Conservation (phyloP, 257 asterid species). For the Lycium barbarum region DNA sequence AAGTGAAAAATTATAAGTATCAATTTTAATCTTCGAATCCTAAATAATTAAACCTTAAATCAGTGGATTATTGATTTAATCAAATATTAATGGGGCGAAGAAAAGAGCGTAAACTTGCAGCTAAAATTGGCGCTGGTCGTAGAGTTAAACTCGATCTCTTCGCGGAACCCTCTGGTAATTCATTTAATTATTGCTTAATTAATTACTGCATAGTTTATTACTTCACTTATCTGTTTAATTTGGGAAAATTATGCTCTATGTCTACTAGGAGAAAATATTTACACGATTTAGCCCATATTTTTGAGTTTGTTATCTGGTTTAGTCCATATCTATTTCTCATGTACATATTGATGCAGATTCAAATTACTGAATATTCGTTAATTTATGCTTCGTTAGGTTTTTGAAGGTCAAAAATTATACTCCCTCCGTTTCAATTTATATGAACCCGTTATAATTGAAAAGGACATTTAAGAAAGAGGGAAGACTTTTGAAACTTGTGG, state of each 20-base stretch:
- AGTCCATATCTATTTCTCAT: neutral
- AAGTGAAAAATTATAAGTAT: no score
- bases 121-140: slow-evolving; percentile 68
- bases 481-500: no score
- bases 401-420: neutral
- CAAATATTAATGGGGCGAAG: slow-evolving; percentile 74
- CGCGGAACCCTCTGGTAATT: slow-evolving; percentile 93
- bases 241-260: no score
- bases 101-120: slow-evolving; percentile 90
- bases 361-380: neutral
- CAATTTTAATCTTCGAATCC: neutral
- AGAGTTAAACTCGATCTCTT: slow-evolving; percentile 91
- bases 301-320: no score
- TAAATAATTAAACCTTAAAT: neutral
- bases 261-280: no score
- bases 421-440: no score
- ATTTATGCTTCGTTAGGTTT: neutral
- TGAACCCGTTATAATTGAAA: no score
- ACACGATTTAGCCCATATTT: no score
- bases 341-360: neutral
- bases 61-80: neutral
- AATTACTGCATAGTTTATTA: no score
- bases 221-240: no score
- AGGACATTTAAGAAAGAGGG: no score
- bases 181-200: neutral